Conservation (phyloP, 176 grass and related monocot species). For the Lolium multiflorum region DNA sequence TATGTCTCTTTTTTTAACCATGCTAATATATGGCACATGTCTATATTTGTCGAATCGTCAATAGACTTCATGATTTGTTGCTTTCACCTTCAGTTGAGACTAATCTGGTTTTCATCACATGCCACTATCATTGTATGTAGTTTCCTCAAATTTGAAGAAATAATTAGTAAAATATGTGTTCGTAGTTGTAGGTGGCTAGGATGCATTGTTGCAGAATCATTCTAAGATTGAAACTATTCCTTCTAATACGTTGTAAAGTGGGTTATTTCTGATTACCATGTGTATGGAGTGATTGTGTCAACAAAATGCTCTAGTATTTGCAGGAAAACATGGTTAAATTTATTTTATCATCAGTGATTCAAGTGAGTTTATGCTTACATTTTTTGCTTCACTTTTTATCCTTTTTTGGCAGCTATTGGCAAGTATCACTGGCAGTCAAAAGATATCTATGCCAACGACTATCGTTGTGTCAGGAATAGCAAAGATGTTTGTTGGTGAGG, state of each 20-base stretch:
- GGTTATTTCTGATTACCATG: conserved; percentile 2
- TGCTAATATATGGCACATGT: neutral
- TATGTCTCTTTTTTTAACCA: neutral
- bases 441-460: conserved; percentile 70
- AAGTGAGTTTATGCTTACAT: neutral
- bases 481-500: conserved; percentile 91
- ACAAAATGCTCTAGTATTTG: neutral
- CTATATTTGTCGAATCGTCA: neutral
- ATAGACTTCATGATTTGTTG: neutral
- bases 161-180: neutral
- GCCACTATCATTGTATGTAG: neutral
- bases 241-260: neutral
- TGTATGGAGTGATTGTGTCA: neutral
- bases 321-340: neutral
- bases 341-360: neutral
- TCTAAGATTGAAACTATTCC: neutral
- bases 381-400: conserved; percentile 15
- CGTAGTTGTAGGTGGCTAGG: neutral
- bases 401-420: conserved; percentile 67
- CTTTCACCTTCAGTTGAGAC: neutral
- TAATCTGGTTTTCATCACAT: neutral
- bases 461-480: conserved; percentile 84
- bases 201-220: neutral
- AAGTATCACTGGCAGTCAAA: conserved; percentile 85
- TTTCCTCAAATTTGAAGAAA: conserved; percentile 5